Evolutionary conservation across 257 asterid species (phyloP).

Genomic region (Solanum sitiens): DNA sequence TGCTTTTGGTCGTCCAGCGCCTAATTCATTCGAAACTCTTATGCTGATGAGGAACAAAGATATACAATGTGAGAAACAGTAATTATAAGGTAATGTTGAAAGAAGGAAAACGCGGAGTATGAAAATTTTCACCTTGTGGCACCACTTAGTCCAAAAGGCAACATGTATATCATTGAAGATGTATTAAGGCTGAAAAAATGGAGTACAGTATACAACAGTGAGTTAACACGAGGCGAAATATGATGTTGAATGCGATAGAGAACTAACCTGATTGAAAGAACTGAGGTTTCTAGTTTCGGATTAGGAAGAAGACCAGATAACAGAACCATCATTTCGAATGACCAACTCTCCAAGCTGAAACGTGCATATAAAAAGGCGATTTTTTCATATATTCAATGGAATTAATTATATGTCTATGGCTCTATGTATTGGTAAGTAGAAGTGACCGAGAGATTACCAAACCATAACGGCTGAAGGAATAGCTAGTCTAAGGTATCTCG

Average conservation of each 20-base stretch:
- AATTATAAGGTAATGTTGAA: neutral
- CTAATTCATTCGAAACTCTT: conserved; percentile 61
- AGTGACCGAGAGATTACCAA: conserved; percentile 21
- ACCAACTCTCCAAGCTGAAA: conserved; percentile 65
- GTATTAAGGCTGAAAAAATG: conserved; percentile 39
- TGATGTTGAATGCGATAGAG: neutral
- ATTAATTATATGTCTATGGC: neutral
- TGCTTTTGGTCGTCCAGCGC: conserved; percentile 45
- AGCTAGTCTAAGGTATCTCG: conserved; percentile 45
- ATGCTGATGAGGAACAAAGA: conserved; percentile 7
- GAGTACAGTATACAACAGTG: neutral
- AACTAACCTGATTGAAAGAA: conserved; percentile 51
- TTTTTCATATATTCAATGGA: neutral
- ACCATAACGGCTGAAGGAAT: conserved; percentile 68
- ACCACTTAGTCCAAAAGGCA: conserved; percentile 67
- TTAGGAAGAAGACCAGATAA: conserved; percentile 67
- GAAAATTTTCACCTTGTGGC: conserved; percentile 32
- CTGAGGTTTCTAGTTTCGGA: conserved; percentile 66
- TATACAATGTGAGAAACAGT: neutral
- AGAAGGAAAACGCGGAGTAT: neutral
- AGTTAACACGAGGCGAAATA: neutral
- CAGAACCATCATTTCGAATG: conserved; percentile 65
- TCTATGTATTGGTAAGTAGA: neutral
- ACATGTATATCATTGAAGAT: conserved; percentile 46
- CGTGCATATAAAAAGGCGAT: neutral